Conservation (phyloP, 2,329 filamentous ascomycete species). For the Verticillium albo-atrum region DNA sequence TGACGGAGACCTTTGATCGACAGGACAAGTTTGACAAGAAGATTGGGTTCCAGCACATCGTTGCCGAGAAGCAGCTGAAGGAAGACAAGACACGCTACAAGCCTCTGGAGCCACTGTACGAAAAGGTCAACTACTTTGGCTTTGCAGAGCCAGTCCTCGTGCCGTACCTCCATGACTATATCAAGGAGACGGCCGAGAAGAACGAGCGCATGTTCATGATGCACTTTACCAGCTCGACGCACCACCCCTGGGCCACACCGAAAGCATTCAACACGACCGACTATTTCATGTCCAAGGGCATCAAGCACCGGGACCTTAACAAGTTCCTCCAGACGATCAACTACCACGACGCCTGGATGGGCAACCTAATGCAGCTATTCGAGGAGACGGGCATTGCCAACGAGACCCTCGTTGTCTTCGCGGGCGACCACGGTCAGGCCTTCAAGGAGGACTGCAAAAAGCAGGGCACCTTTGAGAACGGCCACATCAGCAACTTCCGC, state of each 20-base stretch:
- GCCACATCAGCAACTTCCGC: conserved; percentile 36
- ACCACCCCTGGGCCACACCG: conserved; percentile 38
- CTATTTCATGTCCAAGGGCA: conserved; percentile 18
- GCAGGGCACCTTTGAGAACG: conserved; percentile 35
- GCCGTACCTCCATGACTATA: conserved; percentile 30
- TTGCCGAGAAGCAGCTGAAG: conserved; percentile 12
- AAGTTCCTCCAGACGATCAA: conserved; percentile 36
- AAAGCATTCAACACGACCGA: conserved; percentile 22
- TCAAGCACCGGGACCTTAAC: conserved; percentile 21
- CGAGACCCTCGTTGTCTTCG: conserved; percentile 39
- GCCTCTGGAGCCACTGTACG: neutral
- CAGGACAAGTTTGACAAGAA: conserved; percentile 10
- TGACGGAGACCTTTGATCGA: conserved; percentile 12
- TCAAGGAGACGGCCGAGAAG: conserved; percentile 20
- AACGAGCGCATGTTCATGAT: conserved; percentile 27
- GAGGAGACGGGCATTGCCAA: conserved; percentile 37
- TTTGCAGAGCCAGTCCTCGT: conserved; percentile 33
- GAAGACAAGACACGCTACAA: neutral
- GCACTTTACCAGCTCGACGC: conserved; percentile 30
- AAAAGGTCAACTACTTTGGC: conserved; percentile 35
- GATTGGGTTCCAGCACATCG: conserved; percentile 16
- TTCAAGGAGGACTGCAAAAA: conserved; percentile 33
- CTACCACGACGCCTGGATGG: conserved; percentile 33
- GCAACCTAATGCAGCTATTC: conserved; percentile 30
- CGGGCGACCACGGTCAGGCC: conserved; percentile 38